Evolutionary conservation across 352 stramenopile species (phyloP).

Genomic region (Peronospora farinosa): DNA sequence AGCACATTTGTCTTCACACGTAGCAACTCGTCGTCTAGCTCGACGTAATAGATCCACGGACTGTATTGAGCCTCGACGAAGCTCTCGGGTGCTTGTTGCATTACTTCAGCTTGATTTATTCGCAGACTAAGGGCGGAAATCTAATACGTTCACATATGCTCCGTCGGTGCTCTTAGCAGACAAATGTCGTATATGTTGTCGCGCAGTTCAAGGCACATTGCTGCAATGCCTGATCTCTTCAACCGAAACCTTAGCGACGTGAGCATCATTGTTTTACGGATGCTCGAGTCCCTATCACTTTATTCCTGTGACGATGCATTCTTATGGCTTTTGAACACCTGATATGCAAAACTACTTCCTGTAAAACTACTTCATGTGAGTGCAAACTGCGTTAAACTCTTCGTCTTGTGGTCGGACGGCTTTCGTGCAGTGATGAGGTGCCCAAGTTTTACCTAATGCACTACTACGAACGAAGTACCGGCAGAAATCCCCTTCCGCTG

Average conservation of each 20-base stretch:
- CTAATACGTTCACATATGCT: too few species aligned
- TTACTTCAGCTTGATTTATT: conserved; percentile 63
- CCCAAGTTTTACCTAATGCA: conserved; percentile 46
- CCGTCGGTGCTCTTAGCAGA: conserved; percentile 41
- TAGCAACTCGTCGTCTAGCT: conserved; percentile 59
- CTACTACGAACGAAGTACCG: conserved; percentile 3
- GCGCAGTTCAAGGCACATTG: conserved; percentile 55
- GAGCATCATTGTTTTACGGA: conserved; percentile 4
- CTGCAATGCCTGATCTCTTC: conserved; percentile 37
- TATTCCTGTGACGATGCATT: conserved; percentile 21
- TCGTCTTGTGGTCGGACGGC: conserved; percentile 31
- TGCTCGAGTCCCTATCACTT: too few species aligned
- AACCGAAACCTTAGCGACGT: conserved; percentile 10
- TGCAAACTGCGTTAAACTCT: conserved; percentile 64
- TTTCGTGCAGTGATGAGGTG: conserved; percentile 53
- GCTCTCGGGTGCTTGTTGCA: conserved; percentile 14
- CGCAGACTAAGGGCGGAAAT: conserved; percentile 55
- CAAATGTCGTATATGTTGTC: conserved; percentile 45
- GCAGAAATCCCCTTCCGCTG: too few species aligned
- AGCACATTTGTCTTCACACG: conserved; percentile 50
- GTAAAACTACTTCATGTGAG: conserved; percentile 51
- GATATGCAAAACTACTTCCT: conserved; percentile 45
- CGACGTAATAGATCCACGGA: conserved; percentile 43
- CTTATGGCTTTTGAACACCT: conserved; percentile 9
- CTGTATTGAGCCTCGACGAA: conserved; percentile 55